Percentiles rank a stretch among this genome's conserved stretches.
phyloP scores from a whole-genome alignment of 2,329 filamentous ascomycete species.

The Hymenoscyphus infarciens region DNA sequence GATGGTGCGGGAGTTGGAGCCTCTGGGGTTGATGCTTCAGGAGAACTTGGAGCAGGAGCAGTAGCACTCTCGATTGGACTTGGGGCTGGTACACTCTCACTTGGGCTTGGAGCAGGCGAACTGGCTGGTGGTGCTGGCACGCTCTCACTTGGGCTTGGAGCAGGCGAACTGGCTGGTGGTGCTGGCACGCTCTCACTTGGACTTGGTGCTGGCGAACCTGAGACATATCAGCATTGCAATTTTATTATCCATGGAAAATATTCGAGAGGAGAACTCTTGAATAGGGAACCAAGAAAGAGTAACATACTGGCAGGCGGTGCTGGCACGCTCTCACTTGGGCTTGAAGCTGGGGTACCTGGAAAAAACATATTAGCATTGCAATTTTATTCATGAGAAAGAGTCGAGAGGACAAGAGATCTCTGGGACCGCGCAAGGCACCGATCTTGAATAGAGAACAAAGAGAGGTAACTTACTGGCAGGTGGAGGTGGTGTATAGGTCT shows the following conservation, averaged over 20 bases:
- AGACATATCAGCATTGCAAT: not conserved
- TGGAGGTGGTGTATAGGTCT: not conserved
- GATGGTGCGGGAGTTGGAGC: too few relatives aligned
- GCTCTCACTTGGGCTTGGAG: not conserved
- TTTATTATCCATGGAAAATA: too few relatives aligned
- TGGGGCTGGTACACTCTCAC: not conserved
- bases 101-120: not conserved
- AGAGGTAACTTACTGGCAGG: not conserved
- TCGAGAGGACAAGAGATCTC: too few relatives aligned
- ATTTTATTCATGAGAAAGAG: not conserved
- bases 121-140: not conserved
- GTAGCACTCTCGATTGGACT: not conserved
- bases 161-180: too few relatives aligned
- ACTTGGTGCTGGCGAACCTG: not conserved
- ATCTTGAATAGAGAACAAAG: not conserved
- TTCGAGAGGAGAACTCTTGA: not conserved
- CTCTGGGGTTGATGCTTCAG: too few relatives aligned
- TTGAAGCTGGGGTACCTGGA: not conserved
- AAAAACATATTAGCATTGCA: not conserved
- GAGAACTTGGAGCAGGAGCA: too few relatives aligned
- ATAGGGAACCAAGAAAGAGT: not conserved
- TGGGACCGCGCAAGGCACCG: too few relatives aligned
- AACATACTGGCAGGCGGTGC: not conserved
- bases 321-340: not conserved
- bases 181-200: not conserved